Conservation (phyloP, 805 yeast genomes). For the Candida pseudofarinosa region DNA sequence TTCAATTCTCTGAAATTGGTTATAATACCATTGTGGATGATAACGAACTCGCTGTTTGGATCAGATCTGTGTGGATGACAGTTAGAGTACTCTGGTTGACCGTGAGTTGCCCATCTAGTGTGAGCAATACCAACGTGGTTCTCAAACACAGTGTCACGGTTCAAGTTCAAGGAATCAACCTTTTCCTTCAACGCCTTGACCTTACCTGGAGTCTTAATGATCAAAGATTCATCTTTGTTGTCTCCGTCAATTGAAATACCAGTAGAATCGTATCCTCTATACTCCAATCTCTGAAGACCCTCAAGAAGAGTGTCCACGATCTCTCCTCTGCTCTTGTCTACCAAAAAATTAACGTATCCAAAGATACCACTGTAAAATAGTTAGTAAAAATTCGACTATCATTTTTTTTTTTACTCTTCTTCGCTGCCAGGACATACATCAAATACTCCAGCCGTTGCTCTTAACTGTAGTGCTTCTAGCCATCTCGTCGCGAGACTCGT, state of each 20-base stretch:
- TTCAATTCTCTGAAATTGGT: conserved; percentile 92
- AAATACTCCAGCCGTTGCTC: not conserved
- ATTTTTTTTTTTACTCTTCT: not conserved
- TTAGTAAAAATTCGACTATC: no score
- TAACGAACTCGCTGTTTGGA: conserved; percentile 72
- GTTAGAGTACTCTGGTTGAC: conserved; percentile 78
- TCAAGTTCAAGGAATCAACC: conserved; percentile 48
- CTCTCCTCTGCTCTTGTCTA: conserved; percentile 88
- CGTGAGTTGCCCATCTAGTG: conserved; percentile 99
- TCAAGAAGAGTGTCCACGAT: conserved; percentile 85
- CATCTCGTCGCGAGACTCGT: no score
- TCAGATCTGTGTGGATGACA: conserved; percentile 98
- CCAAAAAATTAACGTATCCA: conserved; percentile 95
- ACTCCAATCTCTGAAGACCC: conserved; percentile 82
- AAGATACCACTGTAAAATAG: conserved; percentile 73
- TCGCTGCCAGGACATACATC: not conserved
- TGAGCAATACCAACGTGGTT: conserved; percentile 97
- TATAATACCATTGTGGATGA: conserved; percentile 97
- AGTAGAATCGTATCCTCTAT: conserved; percentile 97
- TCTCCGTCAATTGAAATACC: conserved; percentile 96
- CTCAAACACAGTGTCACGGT: conserved; percentile 62
- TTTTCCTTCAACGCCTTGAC: conserved; percentile 74
- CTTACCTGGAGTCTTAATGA: conserved; percentile 87
- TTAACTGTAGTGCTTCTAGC: no score
- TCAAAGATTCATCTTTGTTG: conserved; percentile 60